phyloP scores from a whole-genome alignment of 768 basidiomycete genomes.

The Cubamyces lactineus region DNA sequence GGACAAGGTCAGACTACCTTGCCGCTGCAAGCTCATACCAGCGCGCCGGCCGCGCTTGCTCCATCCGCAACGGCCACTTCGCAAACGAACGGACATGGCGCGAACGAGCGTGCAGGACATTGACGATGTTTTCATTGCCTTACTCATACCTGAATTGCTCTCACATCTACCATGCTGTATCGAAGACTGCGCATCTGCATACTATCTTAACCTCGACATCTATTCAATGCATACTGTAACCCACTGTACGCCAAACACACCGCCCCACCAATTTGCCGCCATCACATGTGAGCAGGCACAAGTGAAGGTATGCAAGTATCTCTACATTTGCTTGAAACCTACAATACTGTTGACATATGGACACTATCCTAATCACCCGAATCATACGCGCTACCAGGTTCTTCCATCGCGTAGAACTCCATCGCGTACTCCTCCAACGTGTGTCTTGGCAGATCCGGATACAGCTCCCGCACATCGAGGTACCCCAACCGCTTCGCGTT shows the following conservation, averaged over 20 bases:
- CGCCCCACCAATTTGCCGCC: too few species aligned
- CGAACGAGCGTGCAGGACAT: neutral
- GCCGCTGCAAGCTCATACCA: slow-evolving; percentile 13
- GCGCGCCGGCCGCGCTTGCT: slow-evolving; percentile 8
- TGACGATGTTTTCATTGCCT: neutral
- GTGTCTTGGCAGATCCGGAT: slow-evolving; percentile 31
- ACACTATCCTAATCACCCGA: neutral
- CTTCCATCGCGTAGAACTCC: slow-evolving; percentile 26
- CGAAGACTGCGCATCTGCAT: too few species aligned
- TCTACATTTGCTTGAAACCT: too few species aligned
- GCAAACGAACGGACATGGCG: neutral
- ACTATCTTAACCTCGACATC: too few species aligned
- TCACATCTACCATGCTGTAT: too few species aligned
- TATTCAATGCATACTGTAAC: too few species aligned
- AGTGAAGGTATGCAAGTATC: too few species aligned
- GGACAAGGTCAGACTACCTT: neutral
- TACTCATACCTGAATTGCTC: too few species aligned
- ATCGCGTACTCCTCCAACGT: slow-evolving; percentile 33
- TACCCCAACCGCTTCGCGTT: slow-evolving; percentile 32
- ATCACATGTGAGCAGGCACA: too few species aligned
- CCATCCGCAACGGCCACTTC: neutral
- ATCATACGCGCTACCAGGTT: slow-evolving; percentile 9
- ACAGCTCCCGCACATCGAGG: slow-evolving; percentile 36
- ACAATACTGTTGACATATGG: too few species aligned
- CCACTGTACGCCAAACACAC: too few species aligned